Conservation (phyloP, 768 basidiomycete genomes). For the Suillus lakei region DNA sequence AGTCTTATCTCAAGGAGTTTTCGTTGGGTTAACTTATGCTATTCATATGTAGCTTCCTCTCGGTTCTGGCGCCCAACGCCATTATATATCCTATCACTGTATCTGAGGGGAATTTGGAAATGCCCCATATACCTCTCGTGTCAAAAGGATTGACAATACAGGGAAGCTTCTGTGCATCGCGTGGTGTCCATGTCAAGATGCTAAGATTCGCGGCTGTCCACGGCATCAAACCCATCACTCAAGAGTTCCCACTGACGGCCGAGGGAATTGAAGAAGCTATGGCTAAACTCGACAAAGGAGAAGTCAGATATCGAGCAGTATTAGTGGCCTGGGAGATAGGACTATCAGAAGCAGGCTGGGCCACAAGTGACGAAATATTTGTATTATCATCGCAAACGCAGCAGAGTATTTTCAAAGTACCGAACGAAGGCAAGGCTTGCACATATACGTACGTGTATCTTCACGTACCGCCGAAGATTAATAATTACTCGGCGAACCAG, state of each 20-base stretch:
- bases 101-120: constrained; percentile 21
- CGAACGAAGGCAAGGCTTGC: background rate
- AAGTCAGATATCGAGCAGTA: constrained; percentile 38
- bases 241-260: constrained; percentile 37
- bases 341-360: background rate
- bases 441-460: background rate
- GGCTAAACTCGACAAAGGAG: constrained; percentile 26
- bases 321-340: constrained; percentile 19
- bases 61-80: constrained; percentile 29
- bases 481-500: background rate
- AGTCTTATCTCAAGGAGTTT: constrained; percentile 8
- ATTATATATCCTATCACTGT: constrained; percentile 32
- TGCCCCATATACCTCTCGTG: constrained; percentile 26
- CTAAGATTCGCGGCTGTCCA: constrained; percentile 39
- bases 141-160: constrained; percentile 28
- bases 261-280: constrained; percentile 36
- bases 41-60: constrained; percentile 27
- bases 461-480: background rate
- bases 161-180: constrained; percentile 26
- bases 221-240: constrained; percentile 31
- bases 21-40: background rate
- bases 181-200: constrained; percentile 36
- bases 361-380: background rate
- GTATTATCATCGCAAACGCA: background rate
- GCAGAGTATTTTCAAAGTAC: background rate